Conservation (phyloP, 352 stramenopile species). For the Globisporangium viniferum region DNA sequence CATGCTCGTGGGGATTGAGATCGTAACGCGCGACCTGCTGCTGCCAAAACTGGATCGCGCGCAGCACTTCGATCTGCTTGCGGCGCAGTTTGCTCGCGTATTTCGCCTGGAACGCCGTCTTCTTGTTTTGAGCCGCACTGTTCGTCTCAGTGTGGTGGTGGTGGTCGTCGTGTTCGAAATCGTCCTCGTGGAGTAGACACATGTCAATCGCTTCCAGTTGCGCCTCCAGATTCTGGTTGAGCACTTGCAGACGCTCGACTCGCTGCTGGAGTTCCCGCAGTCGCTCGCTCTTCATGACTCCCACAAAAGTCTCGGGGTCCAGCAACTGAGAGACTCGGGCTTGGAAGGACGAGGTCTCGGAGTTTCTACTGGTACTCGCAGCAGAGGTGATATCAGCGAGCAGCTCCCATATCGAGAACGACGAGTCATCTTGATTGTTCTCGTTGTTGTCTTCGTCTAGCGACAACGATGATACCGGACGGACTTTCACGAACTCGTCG, state of each 20-base stretch:
- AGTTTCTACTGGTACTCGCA: neutral
- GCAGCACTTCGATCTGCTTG: conserved; percentile 21
- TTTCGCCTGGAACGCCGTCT: conserved; percentile 29
- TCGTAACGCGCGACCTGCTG: conserved; percentile 18
- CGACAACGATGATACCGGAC: neutral
- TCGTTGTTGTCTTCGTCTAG: neutral
- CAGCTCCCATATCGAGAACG: conserved; percentile 22
- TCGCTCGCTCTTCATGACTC: conserved; percentile 12
- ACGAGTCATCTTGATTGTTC: neutral
- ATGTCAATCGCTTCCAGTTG: conserved; percentile 37
- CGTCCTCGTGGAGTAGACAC: conserved; percentile 28
- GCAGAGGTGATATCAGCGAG: conserved; percentile 14
- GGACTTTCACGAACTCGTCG: neutral
- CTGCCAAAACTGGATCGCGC: conserved; percentile 26
- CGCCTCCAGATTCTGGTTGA: conserved; percentile 20
- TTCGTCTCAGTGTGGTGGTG: neutral
- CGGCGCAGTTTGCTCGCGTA: conserved; percentile 34
- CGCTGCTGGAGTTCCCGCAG: conserved; percentile 26
- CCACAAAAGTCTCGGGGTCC: neutral
- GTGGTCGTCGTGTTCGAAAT: conserved; percentile 1
- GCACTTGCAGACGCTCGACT: conserved; percentile 17
- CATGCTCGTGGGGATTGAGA: neutral
- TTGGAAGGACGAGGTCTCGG: conserved; percentile 3
- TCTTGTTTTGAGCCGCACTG: conserved; percentile 2
- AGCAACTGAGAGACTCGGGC: conserved; percentile 14